Percentiles rank a stretch among this genome's conserved stretches.
Evolutionary conservation across 148 eudicot species (phyloP).

Genomic region (Heliosperma pusillum): DNA sequence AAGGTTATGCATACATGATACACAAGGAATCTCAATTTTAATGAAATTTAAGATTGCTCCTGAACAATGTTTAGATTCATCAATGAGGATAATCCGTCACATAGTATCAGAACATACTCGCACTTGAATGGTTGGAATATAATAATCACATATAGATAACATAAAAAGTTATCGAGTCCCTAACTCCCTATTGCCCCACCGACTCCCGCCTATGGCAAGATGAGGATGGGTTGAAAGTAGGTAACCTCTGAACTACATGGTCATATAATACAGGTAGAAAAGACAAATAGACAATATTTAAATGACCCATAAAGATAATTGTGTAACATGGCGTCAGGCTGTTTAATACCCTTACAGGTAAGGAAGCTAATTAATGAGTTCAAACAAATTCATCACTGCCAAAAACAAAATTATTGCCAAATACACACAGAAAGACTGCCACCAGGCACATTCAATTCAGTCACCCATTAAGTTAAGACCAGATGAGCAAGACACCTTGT

Average conservation of each 20-base stretch:
- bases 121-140: background rate
- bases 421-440: too few species aligned
- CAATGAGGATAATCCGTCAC: background rate
- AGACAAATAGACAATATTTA: background rate
- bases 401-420: too few species aligned
- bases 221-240: too few species aligned
- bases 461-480: background rate
- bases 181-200: too few species aligned
- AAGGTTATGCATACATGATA: background rate
- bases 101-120: background rate
- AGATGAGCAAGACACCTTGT: background rate
- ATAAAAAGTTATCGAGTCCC: too few species aligned
- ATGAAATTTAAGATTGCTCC: background rate
- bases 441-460: background rate
- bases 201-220: too few species aligned
- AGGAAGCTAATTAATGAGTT: background rate
- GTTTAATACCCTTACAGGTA: background rate
- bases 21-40: background rate
- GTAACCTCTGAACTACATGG: too few species aligned
- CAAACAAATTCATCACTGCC: background rate
- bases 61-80: background rate
- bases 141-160: background rate
- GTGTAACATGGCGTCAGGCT: background rate
- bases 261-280: too few species aligned
- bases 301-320: background rate